Percentiles rank a stretch among this genome's conserved stretches.
Conservation (phyloP, 2,329 filamentous ascomycete species). For the Aphanocladium album region DNA sequence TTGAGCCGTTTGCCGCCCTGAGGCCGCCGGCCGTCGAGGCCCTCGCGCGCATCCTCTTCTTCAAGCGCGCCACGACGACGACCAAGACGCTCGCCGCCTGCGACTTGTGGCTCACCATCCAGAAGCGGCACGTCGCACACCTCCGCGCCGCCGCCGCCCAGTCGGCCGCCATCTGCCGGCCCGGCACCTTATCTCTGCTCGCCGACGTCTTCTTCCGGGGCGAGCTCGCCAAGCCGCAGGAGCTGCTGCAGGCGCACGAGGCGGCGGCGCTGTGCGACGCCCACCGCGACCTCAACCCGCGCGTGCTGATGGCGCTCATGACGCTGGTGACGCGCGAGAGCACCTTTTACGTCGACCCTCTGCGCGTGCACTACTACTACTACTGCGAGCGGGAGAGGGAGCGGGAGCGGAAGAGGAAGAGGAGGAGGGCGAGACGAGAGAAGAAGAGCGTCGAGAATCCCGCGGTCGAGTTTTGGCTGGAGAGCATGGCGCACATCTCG, state of each 20-base stretch:
- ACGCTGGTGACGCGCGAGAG: conserved; percentile 37
- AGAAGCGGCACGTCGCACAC: neutral
- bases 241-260: conserved; percentile 17
- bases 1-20: neutral
- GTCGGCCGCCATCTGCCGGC: neutral
- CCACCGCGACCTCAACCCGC: conserved; percentile 38
- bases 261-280: conserved; percentile 35
- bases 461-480: conserved; percentile 24
- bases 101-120: neutral
- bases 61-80: neutral
- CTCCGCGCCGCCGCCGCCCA: neutral
- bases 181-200: neutral
- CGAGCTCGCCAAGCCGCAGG: conserved; percentile 28
- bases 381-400: neutral
- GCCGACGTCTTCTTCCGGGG: conserved; percentile 23
- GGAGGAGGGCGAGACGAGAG: neutral
- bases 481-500: conserved; percentile 27
- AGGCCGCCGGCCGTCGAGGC: neutral
- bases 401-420: neutral
- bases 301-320: conserved; percentile 40
- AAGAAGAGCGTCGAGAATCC: conserved; percentile 14
- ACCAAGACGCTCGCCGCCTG: neutral
- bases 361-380: neutral
- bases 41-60: conserved; percentile 8
- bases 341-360: conserved; percentile 20